Evolutionary conservation across 164 flowering plant genomes (phyloP).

Genomic region (Magnolia changhungtana): DNA sequence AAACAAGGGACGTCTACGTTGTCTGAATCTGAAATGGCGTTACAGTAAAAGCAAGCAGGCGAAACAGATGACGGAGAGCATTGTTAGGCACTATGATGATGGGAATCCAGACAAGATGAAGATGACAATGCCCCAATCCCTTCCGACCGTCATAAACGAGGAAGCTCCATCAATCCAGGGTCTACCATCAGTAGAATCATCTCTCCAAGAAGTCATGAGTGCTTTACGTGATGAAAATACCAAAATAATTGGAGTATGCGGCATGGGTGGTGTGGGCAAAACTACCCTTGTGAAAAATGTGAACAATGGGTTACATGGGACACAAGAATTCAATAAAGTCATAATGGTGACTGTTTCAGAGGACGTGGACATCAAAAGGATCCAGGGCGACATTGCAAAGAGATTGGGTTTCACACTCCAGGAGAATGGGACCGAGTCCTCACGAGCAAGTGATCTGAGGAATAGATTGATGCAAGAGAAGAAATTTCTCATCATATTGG

Average conservation of each 20-base stretch:
- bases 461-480: neutral
- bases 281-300: constrained; percentile 11
- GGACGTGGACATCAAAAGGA: neutral
- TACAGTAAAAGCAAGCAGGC: no score
- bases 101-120: no score
- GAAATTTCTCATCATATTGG: constrained; percentile 11
- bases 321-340: neutral
- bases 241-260: constrained; percentile 11
- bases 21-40: no score
- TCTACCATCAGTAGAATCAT: no score
- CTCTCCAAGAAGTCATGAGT: no score
- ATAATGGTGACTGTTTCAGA: constrained; percentile 5
- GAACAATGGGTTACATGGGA: neutral
- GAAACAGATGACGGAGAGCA: no score
- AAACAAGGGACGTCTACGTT: no score
- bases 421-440: neutral
- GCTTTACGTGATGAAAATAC: neutral
- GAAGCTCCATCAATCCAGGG: no score
- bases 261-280: constrained; percentile 22
- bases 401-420: neutral
- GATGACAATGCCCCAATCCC: no score
- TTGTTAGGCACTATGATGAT: no score
- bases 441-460: neutral
- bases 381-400: constrained; percentile 3
- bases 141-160: no score